phyloP scores from a whole-genome alignment of 176 grass and related monocot species.

The Pontederia paniculata region DNA sequence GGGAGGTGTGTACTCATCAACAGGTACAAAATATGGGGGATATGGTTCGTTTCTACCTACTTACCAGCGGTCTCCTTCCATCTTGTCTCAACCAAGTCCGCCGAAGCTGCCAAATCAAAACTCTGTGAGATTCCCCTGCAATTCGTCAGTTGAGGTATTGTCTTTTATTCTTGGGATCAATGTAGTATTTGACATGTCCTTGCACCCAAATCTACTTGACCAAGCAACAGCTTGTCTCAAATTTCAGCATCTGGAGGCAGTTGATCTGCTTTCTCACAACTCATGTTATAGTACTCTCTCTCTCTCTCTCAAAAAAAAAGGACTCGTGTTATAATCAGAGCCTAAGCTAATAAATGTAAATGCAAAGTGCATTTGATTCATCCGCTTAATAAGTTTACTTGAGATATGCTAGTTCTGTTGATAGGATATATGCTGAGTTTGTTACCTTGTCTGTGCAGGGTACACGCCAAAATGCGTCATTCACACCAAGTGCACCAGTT shows the following conservation, averaged over 20 bases:
- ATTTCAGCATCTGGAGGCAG: neutral
- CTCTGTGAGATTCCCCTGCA: constrained; percentile 36
- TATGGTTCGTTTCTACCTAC: constrained; percentile 49
- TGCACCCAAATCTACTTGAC: neutral
- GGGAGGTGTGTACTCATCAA: constrained; percentile 11
- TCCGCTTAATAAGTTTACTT: neutral
- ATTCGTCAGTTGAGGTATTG: constrained; percentile 32
- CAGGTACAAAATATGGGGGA: constrained; percentile 38
- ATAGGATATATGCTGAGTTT: neutral
- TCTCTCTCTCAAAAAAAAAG: too few relatives aligned
- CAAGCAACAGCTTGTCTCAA: neutral
- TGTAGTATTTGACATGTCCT: neutral
- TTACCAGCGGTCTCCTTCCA: constrained; percentile 25
- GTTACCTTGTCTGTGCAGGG: constrained; percentile 17
- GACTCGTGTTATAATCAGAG: too few relatives aligned
- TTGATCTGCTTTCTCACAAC: too few relatives aligned
- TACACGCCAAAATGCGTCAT: constrained; percentile 22
- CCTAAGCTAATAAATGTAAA: neutral
- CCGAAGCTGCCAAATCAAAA: constrained; percentile 31
- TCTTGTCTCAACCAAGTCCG: constrained; percentile 30
- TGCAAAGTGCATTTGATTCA: neutral
- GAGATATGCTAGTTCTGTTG: neutral
- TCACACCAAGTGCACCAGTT: constrained; percentile 15
- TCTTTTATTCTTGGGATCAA: constrained; percentile 19
- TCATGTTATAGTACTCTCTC: too few relatives aligned